These are phyloP conservation scores for rapeseed (Brassica napus) DNA, from an alignment of 345 rosid genomes.

Conservation along the genomic window Da-Ae NC_063440.1:13236001-13236500, in stretches of 20 bases:
- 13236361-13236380: constrained; percentile 6
- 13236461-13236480: neutral
- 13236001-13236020: constrained; percentile 23
- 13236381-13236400: constrained; percentile 7
- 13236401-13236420: neutral
- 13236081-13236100: constrained; percentile 8
- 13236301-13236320: constrained; percentile 6
- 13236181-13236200: constrained; percentile 27
- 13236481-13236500: neutral
- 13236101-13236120: neutral
- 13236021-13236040: neutral
- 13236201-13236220: constrained; percentile 84
- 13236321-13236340: constrained; percentile 8
- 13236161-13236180: constrained; percentile 29
- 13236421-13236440: neutral
- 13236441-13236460: neutral
- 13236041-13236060: neutral
- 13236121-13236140: constrained; percentile 11
- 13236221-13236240: constrained; percentile 95
- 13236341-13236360: neutral
- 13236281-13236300: constrained; percentile 39
- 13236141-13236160: constrained; percentile 6
- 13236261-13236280: constrained; percentile 91
- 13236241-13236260: constrained; percentile 84
- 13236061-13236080: constrained; percentile 6